A percentile compares a stretch with the other conserved stretches of the same genome.
These are phyloP conservation scores for Agaricus subrufescens DNA, from an alignment of 768 basidiomycete species.

Conservation along the genomic window DNA sequence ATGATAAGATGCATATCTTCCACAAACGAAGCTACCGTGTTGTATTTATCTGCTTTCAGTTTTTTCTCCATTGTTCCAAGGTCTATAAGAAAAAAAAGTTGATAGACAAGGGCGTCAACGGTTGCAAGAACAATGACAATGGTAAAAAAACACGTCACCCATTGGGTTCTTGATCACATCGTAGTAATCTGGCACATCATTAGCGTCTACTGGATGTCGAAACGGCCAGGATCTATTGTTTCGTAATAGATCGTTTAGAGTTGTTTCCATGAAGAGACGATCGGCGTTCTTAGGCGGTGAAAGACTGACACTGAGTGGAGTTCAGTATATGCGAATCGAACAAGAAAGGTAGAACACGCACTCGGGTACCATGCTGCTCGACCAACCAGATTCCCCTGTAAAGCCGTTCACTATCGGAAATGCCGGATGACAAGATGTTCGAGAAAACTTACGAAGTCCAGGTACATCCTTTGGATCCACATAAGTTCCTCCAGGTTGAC, in stretches of 20 bases:
- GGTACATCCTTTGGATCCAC: conserved; percentile 81
- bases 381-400: conserved; percentile 90
- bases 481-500: conserved; percentile 41
- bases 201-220: conserved; percentile 67
- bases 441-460: conserved; percentile 62
- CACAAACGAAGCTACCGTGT: conserved; percentile 65
- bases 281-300: conserved; percentile 44
- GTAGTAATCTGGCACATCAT: conserved; percentile 86
- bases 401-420: conserved; percentile 2
- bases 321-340: not conserved
- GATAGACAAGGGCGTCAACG: not conserved
- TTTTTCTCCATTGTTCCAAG: conserved; percentile 85
- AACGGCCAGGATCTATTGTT: conserved; percentile 90
- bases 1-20: conserved; percentile 82
- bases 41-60: conserved; percentile 84
- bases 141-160: conserved; percentile 46
- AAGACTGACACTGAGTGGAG: conserved; percentile 25
- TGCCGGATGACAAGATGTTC: not conserved
- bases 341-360: conserved; percentile 29
- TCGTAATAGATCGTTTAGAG: conserved; percentile 72
- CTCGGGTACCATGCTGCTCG: conserved; percentile 72
- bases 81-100: conserved; percentile 41
- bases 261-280: conserved; percentile 65
- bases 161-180: conserved; percentile 87
- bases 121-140: not conserved